phyloP scores from a whole-genome alignment of 2,329 filamentous ascomycete genomes.

The Penicillium sp. region DNA sequence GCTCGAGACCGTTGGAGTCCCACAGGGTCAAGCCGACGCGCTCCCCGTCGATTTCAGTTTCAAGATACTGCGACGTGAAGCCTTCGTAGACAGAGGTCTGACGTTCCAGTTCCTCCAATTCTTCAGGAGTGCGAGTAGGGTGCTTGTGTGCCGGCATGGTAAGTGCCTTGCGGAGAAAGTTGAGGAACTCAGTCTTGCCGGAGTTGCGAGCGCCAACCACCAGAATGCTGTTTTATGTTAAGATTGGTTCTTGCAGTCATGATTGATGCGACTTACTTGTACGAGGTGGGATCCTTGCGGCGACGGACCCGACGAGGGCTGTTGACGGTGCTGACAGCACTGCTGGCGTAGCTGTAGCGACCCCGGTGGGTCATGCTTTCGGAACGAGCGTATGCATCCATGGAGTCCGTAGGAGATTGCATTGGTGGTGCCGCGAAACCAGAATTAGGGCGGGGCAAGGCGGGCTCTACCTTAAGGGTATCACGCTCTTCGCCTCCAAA shows the following conservation, averaged over 20 bases:
- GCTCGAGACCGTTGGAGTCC: slow-evolving; percentile 95
- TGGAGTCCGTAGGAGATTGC: slow-evolving; percentile 40
- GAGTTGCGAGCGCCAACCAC: slow-evolving; percentile 83
- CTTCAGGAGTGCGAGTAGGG: slow-evolving; percentile 56
- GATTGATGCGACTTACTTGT: slow-evolving; percentile 72
- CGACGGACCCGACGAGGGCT: slow-evolving; percentile 87
- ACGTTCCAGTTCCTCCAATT: slow-evolving; percentile 53
- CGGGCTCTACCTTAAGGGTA: slow-evolving; percentile 59
- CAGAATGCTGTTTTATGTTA: slow-evolving; percentile 64
- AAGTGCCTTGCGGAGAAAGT: slow-evolving; percentile 86
- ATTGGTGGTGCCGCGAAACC: slow-evolving; percentile 25
- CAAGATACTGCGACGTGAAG: slow-evolving; percentile 85
- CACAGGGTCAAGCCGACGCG: slow-evolving; percentile 89
- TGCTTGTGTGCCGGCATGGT: slow-evolving; percentile 80
- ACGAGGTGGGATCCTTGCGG: slow-evolving; percentile 94
- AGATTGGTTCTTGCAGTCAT: not conserved
- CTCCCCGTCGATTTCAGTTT: slow-evolving; percentile 91
- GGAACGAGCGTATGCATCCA: slow-evolving; percentile 76
- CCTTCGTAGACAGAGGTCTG: slow-evolving; percentile 59
- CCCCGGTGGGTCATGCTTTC: slow-evolving; percentile 97
- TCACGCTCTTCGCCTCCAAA: slow-evolving; percentile 65
- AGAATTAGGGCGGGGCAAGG: slow-evolving; percentile 30
- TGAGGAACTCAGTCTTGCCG: slow-evolving; percentile 95
- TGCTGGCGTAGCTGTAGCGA: slow-evolving; percentile 94
- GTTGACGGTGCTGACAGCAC: slow-evolving; percentile 85